Conservation (phyloP, 768 basidiomycete genomes). For the Phaeotremella skinneri region DNA sequence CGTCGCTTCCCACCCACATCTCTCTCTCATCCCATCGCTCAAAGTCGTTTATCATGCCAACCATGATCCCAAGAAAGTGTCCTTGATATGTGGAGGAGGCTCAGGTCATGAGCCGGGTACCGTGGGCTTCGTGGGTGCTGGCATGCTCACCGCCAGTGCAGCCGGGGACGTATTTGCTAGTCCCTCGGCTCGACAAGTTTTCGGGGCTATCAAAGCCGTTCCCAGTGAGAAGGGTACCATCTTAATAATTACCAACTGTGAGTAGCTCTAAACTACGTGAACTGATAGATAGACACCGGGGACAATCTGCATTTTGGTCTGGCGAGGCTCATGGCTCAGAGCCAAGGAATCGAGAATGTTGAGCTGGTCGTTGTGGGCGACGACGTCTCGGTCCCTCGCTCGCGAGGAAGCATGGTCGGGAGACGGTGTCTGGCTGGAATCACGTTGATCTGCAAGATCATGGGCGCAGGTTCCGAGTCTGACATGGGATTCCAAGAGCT, state of each 20-base stretch:
- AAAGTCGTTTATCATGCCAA: slow-evolving; percentile 46
- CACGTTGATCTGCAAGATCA: slow-evolving; percentile 75
- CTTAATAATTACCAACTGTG: slow-evolving; percentile 48
- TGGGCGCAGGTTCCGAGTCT: slow-evolving; percentile 71
- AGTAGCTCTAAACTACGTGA: not conserved
- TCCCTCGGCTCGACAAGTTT: slow-evolving; percentile 45
- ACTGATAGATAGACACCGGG: slow-evolving; percentile 53
- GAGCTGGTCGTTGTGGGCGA: slow-evolving; percentile 82
- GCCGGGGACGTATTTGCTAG: slow-evolving; percentile 49
- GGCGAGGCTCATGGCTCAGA: slow-evolving; percentile 76
- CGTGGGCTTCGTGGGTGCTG: slow-evolving; percentile 41
- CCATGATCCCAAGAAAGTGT: slow-evolving; percentile 42
- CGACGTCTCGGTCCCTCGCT: slow-evolving; percentile 79
- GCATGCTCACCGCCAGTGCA: slow-evolving; percentile 41
- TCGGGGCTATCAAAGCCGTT: slow-evolving; percentile 41
- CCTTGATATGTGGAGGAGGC: slow-evolving; percentile 47
- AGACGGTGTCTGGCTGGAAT: slow-evolving; percentile 57
- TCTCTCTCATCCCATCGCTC: slow-evolving; percentile 45
- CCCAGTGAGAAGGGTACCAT: slow-evolving; percentile 43
- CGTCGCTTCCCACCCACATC: slow-evolving; percentile 43
- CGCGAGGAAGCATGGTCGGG: slow-evolving; percentile 80
- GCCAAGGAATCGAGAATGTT: slow-evolving; percentile 63
- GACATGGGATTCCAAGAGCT: slow-evolving; percentile 71
- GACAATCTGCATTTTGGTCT: slow-evolving; percentile 89
- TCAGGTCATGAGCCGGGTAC: slow-evolving; percentile 48